phyloP scores from a whole-genome alignment of 805 yeast genomes.

The Candida silvicultrix region DNA sequence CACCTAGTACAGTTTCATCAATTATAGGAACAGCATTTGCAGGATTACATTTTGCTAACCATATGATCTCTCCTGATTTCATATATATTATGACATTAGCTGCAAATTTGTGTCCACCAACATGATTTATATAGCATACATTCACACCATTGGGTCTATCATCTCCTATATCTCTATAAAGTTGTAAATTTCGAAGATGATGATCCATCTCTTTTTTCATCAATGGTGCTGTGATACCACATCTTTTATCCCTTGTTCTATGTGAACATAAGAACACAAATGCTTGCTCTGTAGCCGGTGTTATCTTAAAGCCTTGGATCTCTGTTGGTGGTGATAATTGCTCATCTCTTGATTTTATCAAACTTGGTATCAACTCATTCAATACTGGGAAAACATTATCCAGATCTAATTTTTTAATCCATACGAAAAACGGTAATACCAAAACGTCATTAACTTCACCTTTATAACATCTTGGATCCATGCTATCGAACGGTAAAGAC shows the following conservation, averaged over 20 bases:
- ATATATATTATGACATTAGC: constrained; percentile 82
- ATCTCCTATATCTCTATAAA: constrained; percentile 74
- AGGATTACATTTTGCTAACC: constrained; percentile 88
- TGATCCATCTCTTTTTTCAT: constrained; percentile 74
- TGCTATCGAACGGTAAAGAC: constrained; percentile 43
- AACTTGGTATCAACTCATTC: constrained; percentile 33
- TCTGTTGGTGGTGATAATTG: constrained; percentile 14
- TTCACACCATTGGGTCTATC: constrained; percentile 67
- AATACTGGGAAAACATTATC: constrained; percentile 39
- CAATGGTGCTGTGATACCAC: constrained; percentile 92
- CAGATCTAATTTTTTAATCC: constrained; percentile 48
- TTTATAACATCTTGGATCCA: constrained; percentile 35
- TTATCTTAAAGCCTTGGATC: constrained; percentile 23
- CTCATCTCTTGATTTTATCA: constrained; percentile 25
- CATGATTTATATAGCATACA: constrained; percentile 72
- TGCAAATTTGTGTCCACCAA: constrained; percentile 94
- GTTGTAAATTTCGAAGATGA: constrained; percentile 62
- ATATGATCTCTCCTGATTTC: constrained; percentile 66
- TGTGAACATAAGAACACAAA: constrained; percentile 83
- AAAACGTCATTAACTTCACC: constrained; percentile 52
- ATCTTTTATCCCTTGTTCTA: constrained; percentile 82
- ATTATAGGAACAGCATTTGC: constrained; percentile 65
- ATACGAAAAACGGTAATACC: constrained; percentile 67
- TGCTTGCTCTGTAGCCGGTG: constrained; percentile 33
- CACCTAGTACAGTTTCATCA: constrained; percentile 64